These are phyloP conservation scores for Penicillium herquei DNA, from an alignment of 495 filamentous ascomycete genomes.

Conservation along the genomic window DNA sequence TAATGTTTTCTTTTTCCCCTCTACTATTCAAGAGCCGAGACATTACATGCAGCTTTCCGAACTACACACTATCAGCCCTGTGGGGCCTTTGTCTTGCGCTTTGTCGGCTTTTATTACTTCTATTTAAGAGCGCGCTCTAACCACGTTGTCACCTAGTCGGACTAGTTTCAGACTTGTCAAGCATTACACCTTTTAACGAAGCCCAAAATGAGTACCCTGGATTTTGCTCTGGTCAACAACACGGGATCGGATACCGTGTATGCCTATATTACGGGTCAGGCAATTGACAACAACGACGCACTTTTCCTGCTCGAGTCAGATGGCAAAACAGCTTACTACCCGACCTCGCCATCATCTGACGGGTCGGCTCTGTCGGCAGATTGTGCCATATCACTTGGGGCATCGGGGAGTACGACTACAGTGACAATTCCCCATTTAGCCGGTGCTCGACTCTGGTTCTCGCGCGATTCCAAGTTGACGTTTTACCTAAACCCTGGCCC, in stretches of 20 bases:
- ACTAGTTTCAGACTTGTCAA: neutral
- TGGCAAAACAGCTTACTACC: slow-evolving; percentile 54
- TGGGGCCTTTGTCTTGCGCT: neutral
- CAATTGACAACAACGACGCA: slow-evolving; percentile 57
- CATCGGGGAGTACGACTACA: slow-evolving; percentile 54
- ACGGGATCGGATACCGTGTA: slow-evolving; percentile 60
- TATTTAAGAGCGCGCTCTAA: neutral
- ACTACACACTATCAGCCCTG: neutral
- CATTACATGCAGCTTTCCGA: neutral
- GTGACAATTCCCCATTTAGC: slow-evolving; percentile 66
- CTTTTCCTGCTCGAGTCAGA: slow-evolving; percentile 63
- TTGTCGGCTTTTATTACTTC: neutral
- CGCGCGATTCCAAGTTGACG: slow-evolving; percentile 54
- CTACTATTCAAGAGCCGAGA: neutral
- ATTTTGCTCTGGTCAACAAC: slow-evolving; percentile 62
- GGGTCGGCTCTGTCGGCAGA: slow-evolving; percentile 46
- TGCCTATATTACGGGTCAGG: slow-evolving; percentile 69
- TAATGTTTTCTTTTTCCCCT: neutral
- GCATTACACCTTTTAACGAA: neutral
- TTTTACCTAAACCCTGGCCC: slow-evolving; percentile 71
- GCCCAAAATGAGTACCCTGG: slow-evolving; percentile 44
- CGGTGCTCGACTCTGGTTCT: slow-evolving; percentile 72
- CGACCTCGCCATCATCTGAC: slow-evolving; percentile 46
- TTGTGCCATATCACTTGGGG: slow-evolving; percentile 62
- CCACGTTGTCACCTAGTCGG: neutral